Evolutionary conservation across 176 grass and related monocot species (phyloP).

Genomic region (Avena insularis): DNA sequence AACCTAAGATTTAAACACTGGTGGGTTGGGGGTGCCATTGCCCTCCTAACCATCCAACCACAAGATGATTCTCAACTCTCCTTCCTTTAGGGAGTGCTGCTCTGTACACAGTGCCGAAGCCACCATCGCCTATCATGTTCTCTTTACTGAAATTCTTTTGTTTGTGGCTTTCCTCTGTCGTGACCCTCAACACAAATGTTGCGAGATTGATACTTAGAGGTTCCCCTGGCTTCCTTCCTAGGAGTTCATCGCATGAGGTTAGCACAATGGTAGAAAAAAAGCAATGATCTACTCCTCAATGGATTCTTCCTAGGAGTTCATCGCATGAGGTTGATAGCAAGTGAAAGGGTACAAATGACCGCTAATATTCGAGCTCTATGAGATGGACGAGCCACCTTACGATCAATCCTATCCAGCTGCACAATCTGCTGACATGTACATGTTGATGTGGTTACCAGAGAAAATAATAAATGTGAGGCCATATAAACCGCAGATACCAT

Average conservation of each 20-base stretch:
- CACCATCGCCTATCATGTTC: too few relatives aligned
- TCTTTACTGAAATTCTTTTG: too few relatives aligned
- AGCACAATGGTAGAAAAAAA: constrained; percentile 56
- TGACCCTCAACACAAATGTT: too few relatives aligned
- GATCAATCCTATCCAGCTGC: too few relatives aligned
- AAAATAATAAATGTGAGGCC: constrained; percentile 73
- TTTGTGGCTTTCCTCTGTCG: too few relatives aligned
- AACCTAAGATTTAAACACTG: too few relatives aligned
- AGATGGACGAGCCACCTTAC: constrained; percentile 38
- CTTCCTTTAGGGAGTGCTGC: too few relatives aligned
- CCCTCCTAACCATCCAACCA: too few relatives aligned
- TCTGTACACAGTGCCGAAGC: too few relatives aligned
- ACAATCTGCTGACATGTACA: constrained; percentile 59
- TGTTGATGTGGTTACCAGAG: constrained; percentile 65
- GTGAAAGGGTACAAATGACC: constrained; percentile 55
- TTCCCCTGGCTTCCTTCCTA: constrained; percentile 61
- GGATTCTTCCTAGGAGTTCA: constrained; percentile 54
- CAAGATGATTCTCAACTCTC: too few relatives aligned
- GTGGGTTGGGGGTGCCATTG: too few relatives aligned
- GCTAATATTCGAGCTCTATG: constrained; percentile 33
- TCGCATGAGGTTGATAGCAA: constrained; percentile 26
- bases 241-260: constrained; percentile 73
- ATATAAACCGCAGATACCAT: not conserved
- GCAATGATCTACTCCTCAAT: constrained; percentile 46
- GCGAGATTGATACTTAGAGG: constrained; percentile 49